Conservation (phyloP, 768 basidiomycete genomes). For the Peribolospora baueri region DNA sequence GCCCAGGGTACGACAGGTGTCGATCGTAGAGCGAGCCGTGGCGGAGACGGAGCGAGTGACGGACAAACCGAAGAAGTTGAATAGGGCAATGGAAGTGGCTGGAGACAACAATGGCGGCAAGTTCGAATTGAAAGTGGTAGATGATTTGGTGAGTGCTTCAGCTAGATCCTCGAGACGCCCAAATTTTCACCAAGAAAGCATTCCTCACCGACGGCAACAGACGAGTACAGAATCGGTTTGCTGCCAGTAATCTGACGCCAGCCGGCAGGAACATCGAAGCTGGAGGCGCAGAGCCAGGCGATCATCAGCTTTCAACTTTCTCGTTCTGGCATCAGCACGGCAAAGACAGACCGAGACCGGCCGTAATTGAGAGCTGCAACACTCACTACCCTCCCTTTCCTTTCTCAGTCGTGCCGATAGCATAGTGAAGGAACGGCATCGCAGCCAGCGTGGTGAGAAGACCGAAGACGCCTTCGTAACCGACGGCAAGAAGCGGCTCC, state of each 20-base stretch:
- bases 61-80: conserved; percentile 34
- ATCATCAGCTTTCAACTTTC: no score
- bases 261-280: conserved; percentile 68
- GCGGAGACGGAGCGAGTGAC: conserved; percentile 63
- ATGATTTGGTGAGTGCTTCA: not conserved
- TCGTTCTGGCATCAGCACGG: no score
- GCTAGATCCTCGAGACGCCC: no score
- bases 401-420: conserved; percentile 20
- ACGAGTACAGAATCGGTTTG: no score
- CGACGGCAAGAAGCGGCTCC: conserved; percentile 73
- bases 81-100: conserved; percentile 32
- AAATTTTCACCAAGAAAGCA: no score
- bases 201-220: no score
- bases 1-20: conserved; percentile 81
- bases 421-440: conserved; percentile 41
- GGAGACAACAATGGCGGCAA: conserved; percentile 3
- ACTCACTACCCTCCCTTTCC: conserved; percentile 24
- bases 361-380: conserved; percentile 18
- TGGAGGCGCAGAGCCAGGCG: no score
- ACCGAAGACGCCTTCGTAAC: conserved; percentile 83
- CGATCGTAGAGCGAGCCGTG: conserved; percentile 69
- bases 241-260: conserved; percentile 54
- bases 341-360: no score
- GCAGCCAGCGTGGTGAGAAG: conserved; percentile 48
- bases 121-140: not conserved